Conservation (phyloP, 2,329 filamentous ascomycete species). For the Lithohypha guttulata region DNA sequence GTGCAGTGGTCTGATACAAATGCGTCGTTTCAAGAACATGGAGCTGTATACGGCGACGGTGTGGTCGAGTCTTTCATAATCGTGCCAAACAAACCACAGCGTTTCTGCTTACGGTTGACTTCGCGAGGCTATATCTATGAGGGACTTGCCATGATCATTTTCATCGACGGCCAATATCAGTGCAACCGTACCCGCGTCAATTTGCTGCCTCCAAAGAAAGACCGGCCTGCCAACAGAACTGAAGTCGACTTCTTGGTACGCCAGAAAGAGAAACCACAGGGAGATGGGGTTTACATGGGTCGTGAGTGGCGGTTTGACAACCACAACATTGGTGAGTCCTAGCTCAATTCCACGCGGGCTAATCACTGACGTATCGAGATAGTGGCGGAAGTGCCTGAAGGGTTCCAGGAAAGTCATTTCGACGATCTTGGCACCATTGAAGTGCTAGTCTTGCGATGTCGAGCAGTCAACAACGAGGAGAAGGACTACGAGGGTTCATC, state of each 20-base stretch:
- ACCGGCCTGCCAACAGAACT: constrained; percentile 24
- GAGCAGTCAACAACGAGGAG: constrained; percentile 8
- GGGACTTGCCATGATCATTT: constrained; percentile 45
- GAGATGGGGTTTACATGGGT: constrained; percentile 38
- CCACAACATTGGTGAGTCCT: constrained; percentile 35
- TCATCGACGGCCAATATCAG: constrained; percentile 48
- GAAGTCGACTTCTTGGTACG: constrained; percentile 41
- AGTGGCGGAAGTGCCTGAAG: constrained; percentile 15
- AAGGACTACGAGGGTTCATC: constrained; percentile 11
- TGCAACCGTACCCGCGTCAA: constrained; percentile 44
- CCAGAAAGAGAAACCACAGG: constrained; percentile 43
- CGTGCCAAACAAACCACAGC: constrained; percentile 32
- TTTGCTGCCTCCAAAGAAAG: constrained; percentile 27
- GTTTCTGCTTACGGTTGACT: constrained; percentile 41
- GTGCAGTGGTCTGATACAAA: constrained; percentile 39
- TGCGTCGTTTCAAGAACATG: constrained; percentile 39
- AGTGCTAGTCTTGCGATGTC: constrained; percentile 25
- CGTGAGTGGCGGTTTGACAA: constrained; percentile 44
- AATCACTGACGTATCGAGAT: constrained; percentile 2
- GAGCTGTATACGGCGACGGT: constrained; percentile 41
- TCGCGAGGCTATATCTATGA: constrained; percentile 42
- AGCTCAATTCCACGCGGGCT: not conserved
- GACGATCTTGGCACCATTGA: constrained; percentile 24
- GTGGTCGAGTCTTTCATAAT: constrained; percentile 42
- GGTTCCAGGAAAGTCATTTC: constrained; percentile 19